phyloP scores from a whole-genome alignment of 768 basidiomycete species.

The Phaeotremella fagi region DNA sequence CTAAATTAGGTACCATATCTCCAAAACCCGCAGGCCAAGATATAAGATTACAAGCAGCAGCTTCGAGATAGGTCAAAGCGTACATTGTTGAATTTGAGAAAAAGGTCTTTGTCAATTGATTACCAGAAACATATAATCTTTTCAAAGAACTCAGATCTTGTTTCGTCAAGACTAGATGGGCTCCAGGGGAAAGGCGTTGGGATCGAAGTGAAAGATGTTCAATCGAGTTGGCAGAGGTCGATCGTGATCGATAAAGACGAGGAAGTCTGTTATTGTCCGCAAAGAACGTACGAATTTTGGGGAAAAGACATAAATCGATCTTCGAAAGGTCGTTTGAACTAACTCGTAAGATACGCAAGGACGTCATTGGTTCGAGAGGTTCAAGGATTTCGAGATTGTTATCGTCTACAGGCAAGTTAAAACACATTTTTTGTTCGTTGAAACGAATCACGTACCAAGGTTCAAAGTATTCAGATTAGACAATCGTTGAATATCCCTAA shows the following conservation, averaged over 20 bases:
- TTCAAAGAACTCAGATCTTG: slow-evolving; percentile 71
- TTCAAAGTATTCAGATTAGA: slow-evolving; percentile 63
- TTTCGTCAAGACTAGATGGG: slow-evolving; percentile 18
- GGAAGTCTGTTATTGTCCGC: slow-evolving; percentile 70
- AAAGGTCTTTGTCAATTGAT: slow-evolving; percentile 39
- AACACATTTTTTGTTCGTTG: background rate
- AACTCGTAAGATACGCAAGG: slow-evolving; percentile 74
- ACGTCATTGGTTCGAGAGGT: slow-evolving; percentile 53
- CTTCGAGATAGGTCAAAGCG: slow-evolving; percentile 85
- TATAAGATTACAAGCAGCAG: slow-evolving; percentile 78
- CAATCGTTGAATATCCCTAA: slow-evolving; percentile 58
- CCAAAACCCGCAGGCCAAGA: slow-evolving; percentile 66
- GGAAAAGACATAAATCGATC: slow-evolving; percentile 60
- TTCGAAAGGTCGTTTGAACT: slow-evolving; percentile 72
- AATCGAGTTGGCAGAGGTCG: slow-evolving; percentile 56
- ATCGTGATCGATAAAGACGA: slow-evolving; percentile 19
- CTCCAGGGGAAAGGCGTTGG: slow-evolving; percentile 54
- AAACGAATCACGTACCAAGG: slow-evolving; percentile 61
- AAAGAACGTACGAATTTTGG: slow-evolving; percentile 80
- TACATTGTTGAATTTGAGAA: slow-evolving; percentile 60
- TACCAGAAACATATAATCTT: slow-evolving; percentile 82
- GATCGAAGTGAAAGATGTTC: slow-evolving; percentile 90
- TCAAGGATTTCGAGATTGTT: slow-evolving; percentile 61
- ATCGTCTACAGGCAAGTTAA: slow-evolving; percentile 55
- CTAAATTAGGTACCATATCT: slow-evolving; percentile 70